Base-by-base conservation (phyloP, 495 filamentous ascomycete species). In the Terfezia claveryi region DNA sequence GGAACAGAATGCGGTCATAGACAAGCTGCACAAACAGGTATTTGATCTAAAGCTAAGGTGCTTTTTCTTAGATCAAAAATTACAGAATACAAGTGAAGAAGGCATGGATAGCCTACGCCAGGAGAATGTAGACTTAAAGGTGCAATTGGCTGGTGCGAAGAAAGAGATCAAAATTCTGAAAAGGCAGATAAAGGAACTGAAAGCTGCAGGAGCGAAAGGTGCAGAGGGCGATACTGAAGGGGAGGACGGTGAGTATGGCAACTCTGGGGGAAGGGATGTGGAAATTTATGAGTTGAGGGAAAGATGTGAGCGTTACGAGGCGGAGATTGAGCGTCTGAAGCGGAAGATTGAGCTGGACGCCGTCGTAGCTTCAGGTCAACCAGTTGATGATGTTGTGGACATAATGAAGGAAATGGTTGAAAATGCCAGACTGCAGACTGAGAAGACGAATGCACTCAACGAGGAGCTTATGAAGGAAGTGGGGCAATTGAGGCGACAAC, bases 1-100 rank as follows among this genome's bases (percentile, higher is more conserved):
- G 67, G 91, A 96, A 66, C 91, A 98, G 67, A 93, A 86, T 59
- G 91, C 82, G 64, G 94, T 87, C 23, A 95, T 98, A 57, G 91
- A 96, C 65, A 79, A 87, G 32, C 74, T 96, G 7, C 87, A 83
- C 57, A 98, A 98, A 68, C 83, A 88, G 63, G 96, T 96, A 59
- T 98, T 96, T 64, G 91, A 94, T 63, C 73, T 98, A 41, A 98
- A 98, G 68, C 81, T 98, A 67, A 87, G 94, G 67, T 91, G 96
- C 52, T 89, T 94, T 70, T 96, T 93, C 62, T 76, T 98, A 37
- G 91, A 88, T 62, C 87, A 95, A 61, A 82, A 89, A 10, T 68
- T 98, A 32, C 87, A 92, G 68, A 85, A 87, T 63, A 81, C 88
- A 41, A 94, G 87, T 9, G 92, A 96, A 66, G 92, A 98, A 66